Conservation (phyloP, 768 basidiomycete species). For the Boletus rubescentipes region DNA sequence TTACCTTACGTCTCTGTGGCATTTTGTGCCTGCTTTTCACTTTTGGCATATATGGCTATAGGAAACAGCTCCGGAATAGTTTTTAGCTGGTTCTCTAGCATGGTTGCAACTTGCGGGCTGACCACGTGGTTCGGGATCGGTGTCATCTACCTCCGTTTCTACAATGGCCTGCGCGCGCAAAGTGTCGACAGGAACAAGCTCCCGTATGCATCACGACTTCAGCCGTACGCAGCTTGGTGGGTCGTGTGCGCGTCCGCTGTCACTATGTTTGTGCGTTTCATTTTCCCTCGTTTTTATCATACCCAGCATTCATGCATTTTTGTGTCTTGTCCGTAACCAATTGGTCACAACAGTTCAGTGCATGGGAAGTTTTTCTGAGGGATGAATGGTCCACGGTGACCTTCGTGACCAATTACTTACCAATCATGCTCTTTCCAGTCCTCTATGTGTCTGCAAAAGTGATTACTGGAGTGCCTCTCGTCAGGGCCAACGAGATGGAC, state of each 20-base stretch:
- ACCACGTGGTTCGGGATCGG: constrained; percentile 42
- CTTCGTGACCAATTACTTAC: constrained; percentile 41
- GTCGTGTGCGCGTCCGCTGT: constrained; percentile 24
- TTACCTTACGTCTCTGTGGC: constrained; percentile 44
- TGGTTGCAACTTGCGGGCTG: constrained; percentile 38
- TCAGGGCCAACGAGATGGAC: constrained; percentile 22
- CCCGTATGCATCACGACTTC: constrained; percentile 42
- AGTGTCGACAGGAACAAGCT: constrained; percentile 46
- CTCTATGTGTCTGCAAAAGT: constrained; percentile 37
- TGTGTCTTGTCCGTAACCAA: neutral
- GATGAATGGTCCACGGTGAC: constrained; percentile 35
- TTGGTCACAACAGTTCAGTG: constrained; percentile 29
- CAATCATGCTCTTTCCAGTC: constrained; percentile 42
- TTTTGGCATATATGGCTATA: constrained; percentile 41
- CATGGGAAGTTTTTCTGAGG: constrained; percentile 37
- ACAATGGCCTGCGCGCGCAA: constrained; percentile 45
- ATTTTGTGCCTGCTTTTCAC: constrained; percentile 27
- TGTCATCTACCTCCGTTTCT: constrained; percentile 46
- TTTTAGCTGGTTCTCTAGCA: constrained; percentile 39
- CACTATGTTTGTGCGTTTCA: constrained; percentile 36
- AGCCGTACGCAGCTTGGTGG: constrained; percentile 43
- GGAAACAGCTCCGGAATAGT: constrained; percentile 33
- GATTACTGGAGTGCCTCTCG: constrained; percentile 5
- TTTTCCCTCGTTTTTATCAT: neutral
- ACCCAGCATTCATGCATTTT: neutral